These are phyloP conservation scores for Ophiostoma angusticollis DNA, from an alignment of 2,329 filamentous ascomycete genomes.

Conservation along the genomic window DNA sequence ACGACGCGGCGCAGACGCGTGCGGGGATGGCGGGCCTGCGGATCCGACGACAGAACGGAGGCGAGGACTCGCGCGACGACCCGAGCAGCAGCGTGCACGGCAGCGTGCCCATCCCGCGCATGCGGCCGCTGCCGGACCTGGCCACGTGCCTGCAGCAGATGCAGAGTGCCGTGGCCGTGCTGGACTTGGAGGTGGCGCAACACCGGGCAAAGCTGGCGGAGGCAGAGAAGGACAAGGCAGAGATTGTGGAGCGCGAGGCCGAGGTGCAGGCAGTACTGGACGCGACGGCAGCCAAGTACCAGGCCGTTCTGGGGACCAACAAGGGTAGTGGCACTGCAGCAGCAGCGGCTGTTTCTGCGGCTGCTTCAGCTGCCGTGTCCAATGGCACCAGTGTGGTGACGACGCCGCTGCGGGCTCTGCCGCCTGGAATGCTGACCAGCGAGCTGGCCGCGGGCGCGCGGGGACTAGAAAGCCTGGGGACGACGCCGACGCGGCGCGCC, in stretches of 20 bases:
- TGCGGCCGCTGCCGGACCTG: slow-evolving; percentile 66
- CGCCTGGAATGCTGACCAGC: slow-evolving; percentile 14
- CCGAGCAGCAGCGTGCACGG: slow-evolving; percentile 17
- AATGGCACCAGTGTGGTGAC: slow-evolving; percentile 14
- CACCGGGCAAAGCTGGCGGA: slow-evolving; percentile 53
- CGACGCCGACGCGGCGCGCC: slow-evolving; percentile 26
- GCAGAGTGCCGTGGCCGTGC: slow-evolving; percentile 44
- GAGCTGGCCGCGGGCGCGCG: slow-evolving; percentile 24
- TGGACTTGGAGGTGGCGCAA: slow-evolving; percentile 49
- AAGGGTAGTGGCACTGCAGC: slow-evolving; percentile 6
- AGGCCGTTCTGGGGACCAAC: slow-evolving; percentile 27
- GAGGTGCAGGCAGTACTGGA: slow-evolving; percentile 73
- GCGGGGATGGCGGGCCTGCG: slow-evolving; percentile 69
- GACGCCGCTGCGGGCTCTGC: slow-evolving; percentile 20
- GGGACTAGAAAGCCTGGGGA: slow-evolving; percentile 35
- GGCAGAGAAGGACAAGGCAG: slow-evolving; percentile 53
- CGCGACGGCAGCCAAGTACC: slow-evolving; percentile 59
- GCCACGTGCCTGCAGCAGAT: slow-evolving; percentile 53
- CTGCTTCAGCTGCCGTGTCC: not conserved
- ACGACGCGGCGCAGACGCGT: slow-evolving; percentile 74
- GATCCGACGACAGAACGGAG: slow-evolving; percentile 30
- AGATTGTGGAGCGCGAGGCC: slow-evolving; percentile 55
- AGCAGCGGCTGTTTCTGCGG: slow-evolving; percentile 2
- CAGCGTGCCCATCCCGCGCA: slow-evolving; percentile 39
- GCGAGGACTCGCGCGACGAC: slow-evolving; percentile 22